phyloP scores from a whole-genome alignment of 192 early-diverging fungal genomes.

The Glomus cerebriforme region DNA sequence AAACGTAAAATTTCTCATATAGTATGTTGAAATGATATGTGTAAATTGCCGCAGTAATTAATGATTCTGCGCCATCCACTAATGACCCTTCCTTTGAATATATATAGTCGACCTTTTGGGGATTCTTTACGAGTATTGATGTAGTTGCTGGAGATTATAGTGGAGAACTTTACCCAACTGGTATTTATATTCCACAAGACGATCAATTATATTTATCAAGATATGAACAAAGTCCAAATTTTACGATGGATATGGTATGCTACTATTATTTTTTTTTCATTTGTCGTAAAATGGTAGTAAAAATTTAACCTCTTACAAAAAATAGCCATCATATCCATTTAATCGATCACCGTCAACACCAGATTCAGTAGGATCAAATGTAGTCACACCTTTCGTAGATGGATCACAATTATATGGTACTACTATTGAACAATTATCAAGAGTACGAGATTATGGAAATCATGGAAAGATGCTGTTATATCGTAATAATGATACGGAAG shows the following conservation, averaged over 20 bases:
- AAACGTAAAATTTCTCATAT: slow-evolving; percentile 15
- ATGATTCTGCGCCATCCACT: too few species aligned
- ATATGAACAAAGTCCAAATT: background rate
- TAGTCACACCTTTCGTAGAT: background rate
- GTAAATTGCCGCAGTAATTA: background rate
- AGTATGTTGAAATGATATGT: background rate
- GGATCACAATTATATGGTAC: background rate
- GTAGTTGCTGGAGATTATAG: background rate
- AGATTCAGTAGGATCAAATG: background rate
- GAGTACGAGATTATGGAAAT: background rate
- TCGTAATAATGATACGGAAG: background rate
- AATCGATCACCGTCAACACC: background rate
- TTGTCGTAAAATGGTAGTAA: background rate
- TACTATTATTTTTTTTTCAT: background rate
- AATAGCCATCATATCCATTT: background rate
- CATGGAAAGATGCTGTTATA: background rate
- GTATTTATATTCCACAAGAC: background rate
- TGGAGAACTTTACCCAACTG: background rate
- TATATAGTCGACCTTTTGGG: background rate
- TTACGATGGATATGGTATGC: background rate
- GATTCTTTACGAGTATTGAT: background rate
- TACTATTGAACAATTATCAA: background rate
- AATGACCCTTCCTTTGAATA: too few species aligned
- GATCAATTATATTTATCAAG: background rate
- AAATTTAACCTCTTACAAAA: background rate